Evolutionary conservation across 768 basidiomycete species (phyloP).

Genomic region (Melanogaster broomeanus): DNA sequence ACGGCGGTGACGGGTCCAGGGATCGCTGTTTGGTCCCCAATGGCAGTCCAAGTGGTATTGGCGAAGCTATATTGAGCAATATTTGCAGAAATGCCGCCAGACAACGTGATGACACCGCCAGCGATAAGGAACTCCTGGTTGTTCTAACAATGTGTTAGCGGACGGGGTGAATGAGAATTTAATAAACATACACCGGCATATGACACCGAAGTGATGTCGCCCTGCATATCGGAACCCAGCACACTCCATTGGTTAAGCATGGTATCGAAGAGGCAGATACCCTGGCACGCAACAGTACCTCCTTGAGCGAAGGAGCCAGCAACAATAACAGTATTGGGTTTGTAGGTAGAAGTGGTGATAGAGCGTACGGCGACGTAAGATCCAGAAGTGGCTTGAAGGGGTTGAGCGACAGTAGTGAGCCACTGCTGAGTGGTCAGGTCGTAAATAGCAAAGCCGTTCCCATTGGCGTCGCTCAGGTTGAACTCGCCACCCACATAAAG

Average conservation of each 20-base stretch:
- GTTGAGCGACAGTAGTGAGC: conserved; percentile 57
- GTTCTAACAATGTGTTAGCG: conserved; percentile 40
- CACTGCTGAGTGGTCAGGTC: conserved; percentile 67
- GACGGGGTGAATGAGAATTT: not conserved
- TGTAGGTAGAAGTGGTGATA: conserved; percentile 61
- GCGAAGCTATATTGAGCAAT: conserved; percentile 72
- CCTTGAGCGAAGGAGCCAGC: conserved; percentile 87
- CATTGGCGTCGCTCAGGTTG: conserved; percentile 53
- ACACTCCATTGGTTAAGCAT: conserved; percentile 72
- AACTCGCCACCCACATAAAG: conserved; percentile 89
- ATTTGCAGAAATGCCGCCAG: conserved; percentile 63
- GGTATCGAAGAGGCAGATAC: conserved; percentile 77
- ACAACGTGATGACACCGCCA: conserved; percentile 76
- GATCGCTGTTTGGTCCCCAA: conserved; percentile 61
- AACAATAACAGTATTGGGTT: conserved; percentile 67
- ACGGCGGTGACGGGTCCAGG: conserved; percentile 92
- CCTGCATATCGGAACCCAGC: conserved; percentile 79
- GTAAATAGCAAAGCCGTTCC: conserved; percentile 78
- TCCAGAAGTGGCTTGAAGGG: conserved; percentile 58
- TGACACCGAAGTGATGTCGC: conserved; percentile 75
- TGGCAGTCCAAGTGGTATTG: conserved; percentile 72
- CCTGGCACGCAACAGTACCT: conserved; percentile 71
- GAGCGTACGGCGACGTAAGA: conserved; percentile 67
- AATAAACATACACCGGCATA: conserved; percentile 72
- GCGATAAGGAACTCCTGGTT: conserved; percentile 72